A percentile compares a stretch with the other conserved stretches of the same genome.
Conservation (phyloP, 1,284 basidiomycete genomes). For the Spongispora temasekensis region DNA sequence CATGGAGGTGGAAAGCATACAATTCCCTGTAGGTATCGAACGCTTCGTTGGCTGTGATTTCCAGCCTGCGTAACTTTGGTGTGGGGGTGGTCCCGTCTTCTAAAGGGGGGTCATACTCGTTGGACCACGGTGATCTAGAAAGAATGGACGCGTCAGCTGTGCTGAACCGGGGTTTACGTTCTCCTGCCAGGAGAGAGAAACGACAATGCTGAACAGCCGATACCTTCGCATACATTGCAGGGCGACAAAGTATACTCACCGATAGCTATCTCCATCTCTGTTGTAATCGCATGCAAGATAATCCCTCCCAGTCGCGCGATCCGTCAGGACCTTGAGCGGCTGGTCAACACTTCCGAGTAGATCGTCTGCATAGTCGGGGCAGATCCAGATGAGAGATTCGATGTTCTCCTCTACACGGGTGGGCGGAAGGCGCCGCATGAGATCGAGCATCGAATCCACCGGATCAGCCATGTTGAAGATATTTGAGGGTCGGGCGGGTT, state of each 20-base stretch:
- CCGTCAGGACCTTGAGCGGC: conserved; percentile 82
- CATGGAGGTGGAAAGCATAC: conserved; percentile 45
- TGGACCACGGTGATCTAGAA: conserved; percentile 93
- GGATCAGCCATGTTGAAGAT: conserved; percentile 61
- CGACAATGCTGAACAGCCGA: not conserved
- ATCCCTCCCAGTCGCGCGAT: conserved; percentile 80
- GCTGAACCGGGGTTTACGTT: not conserved
- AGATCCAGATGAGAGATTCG: conserved; percentile 76
- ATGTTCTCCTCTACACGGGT: conserved; percentile 91
- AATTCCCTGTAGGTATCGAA: conserved; percentile 98
- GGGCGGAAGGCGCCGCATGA: conserved; percentile 94
- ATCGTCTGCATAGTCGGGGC: conserved; percentile 96
- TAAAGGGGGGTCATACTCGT: conserved; percentile 88
- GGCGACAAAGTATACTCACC: conserved; percentile 49
- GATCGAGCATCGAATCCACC: conserved; percentile 90
- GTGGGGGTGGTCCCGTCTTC: conserved; percentile 88
- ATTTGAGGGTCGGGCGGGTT: conserved; percentile 4
- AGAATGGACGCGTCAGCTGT: conserved; percentile 6
- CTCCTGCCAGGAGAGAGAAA: not conserved
- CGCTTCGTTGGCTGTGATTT: conserved; percentile 92
- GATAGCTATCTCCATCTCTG: conserved; percentile 92
- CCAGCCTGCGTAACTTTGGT: conserved; percentile 84
- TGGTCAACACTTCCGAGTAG: conserved; percentile 95
- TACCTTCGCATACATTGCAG: not conserved
- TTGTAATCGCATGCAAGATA: conserved; percentile 99